phyloP scores from a whole-genome alignment of 2,329 filamentous ascomycete species.

The Allantophomopsis cytisporea region DNA sequence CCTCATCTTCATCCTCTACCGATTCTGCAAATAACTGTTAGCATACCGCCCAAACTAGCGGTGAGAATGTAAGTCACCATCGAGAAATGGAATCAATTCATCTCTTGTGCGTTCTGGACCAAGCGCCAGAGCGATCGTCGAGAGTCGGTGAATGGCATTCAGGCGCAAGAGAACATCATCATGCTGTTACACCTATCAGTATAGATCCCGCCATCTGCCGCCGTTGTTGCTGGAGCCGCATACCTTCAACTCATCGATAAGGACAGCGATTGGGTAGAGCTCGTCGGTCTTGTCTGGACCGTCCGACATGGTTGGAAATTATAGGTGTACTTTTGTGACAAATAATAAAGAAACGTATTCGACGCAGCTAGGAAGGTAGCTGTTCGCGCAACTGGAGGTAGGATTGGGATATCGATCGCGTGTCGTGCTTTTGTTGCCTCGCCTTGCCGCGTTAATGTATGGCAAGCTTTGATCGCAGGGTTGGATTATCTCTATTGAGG shows the following conservation, averaged over 20 bases:
- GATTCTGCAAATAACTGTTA: constrained; percentile 54
- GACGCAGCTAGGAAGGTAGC: no score
- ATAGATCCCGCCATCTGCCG: constrained; percentile 1
- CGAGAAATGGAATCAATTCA: constrained; percentile 96
- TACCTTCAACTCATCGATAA: constrained; percentile 99
- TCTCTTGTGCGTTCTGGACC: constrained; percentile 94
- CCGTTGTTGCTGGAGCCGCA: not conserved
- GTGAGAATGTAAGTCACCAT: constrained; percentile 45
- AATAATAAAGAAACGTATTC: constrained; percentile 9
- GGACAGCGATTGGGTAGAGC: constrained; percentile 98
- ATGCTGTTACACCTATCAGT: constrained; percentile 45
- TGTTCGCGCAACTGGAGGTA: no score
- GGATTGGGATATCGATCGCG: no score
- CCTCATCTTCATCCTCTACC: constrained; percentile 97
- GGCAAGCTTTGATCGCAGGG: no score
- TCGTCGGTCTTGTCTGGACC: constrained; percentile 87
- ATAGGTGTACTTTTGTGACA: constrained; percentile 24
- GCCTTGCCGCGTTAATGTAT: no score
- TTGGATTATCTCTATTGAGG: no score
- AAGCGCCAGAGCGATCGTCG: constrained; percentile 92
- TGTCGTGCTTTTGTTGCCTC: no score
- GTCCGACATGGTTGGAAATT: constrained; percentile 54
- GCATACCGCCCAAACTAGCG: constrained; percentile 7
- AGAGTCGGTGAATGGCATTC: constrained; percentile 96
- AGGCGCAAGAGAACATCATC: constrained; percentile 96